A percentile compares a stretch with the other conserved stretches of the same genome.
Conservation (phyloP, 768 basidiomycete species). For the Brasilioporus rufonigricans region DNA sequence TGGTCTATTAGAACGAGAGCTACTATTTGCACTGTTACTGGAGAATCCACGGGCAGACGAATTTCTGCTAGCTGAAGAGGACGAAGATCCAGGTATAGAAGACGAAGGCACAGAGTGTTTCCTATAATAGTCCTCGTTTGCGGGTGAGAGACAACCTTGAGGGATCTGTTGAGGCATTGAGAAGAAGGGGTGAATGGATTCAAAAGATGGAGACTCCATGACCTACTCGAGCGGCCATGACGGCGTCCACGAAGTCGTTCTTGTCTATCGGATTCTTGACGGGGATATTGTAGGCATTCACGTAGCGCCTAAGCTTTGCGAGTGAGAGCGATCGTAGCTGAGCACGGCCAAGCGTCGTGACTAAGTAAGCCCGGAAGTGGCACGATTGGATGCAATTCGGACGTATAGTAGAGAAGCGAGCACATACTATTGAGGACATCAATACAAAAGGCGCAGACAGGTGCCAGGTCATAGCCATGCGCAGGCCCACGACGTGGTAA, state of each 20-base stretch:
- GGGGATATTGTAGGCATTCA: conserved; percentile 65
- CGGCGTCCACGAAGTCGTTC: conserved; percentile 70
- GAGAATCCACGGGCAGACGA: conserved; percentile 13
- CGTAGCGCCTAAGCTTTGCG: conserved; percentile 64
- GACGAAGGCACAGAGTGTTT: conserved; percentile 26
- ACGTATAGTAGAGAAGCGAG: not conserved
- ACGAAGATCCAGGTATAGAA: conserved; percentile 8
- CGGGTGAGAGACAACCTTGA: conserved; percentile 59
- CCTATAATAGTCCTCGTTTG: conserved; percentile 53
- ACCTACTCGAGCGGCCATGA: conserved; percentile 51
- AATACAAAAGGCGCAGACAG: conserved; percentile 74
- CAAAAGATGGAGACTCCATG: not conserved
- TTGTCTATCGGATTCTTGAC: conserved; percentile 68
- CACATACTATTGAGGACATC: conserved; percentile 63
- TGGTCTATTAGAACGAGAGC: conserved; percentile 29
- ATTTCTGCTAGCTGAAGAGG: conserved; percentile 17
- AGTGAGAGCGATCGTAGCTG: conserved; percentile 57
- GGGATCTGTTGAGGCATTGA: conserved; percentile 36
- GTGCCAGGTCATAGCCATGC: conserved; percentile 61
- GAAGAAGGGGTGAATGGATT: not conserved
- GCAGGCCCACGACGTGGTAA: conserved; percentile 57
- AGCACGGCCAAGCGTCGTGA: conserved; percentile 63
- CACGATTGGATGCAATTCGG: not conserved
- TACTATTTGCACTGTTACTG: conserved; percentile 2
- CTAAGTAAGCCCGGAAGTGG: conserved; percentile 34